phyloP scores from a whole-genome alignment of 2,329 filamentous ascomycete genomes.

The Clonostachys byssicola region DNA sequence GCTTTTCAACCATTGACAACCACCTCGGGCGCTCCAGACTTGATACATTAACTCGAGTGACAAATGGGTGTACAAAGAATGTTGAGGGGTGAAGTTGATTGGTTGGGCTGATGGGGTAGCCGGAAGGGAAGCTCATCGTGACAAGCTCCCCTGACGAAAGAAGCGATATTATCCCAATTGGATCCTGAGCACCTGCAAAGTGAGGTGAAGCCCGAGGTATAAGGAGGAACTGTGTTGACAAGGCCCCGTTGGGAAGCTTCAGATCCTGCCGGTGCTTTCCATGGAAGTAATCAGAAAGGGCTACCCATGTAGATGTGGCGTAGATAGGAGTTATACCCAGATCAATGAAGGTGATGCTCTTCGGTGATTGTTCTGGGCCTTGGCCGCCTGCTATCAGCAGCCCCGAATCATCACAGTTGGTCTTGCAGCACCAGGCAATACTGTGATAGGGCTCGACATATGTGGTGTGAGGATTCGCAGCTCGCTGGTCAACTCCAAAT shows the following conservation, averaged over 20 bases:
- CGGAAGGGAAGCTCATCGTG: slow-evolving; percentile 88
- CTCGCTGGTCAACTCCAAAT: slow-evolving; percentile 67
- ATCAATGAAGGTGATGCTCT: slow-evolving; percentile 85
- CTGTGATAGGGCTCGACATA: slow-evolving; percentile 72
- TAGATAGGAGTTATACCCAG: slow-evolving; percentile 86
- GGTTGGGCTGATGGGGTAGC: slow-evolving; percentile 84
- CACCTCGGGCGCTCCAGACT: slow-evolving; percentile 75
- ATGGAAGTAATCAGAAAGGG: slow-evolving; percentile 73
- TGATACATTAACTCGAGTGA: slow-evolving; percentile 68
- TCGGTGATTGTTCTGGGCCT: slow-evolving; percentile 59
- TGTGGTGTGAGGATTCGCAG: slow-evolving; percentile 16
- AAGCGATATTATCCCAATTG: slow-evolving; percentile 76
- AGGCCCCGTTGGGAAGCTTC: slow-evolving; percentile 71
- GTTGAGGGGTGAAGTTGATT: slow-evolving; percentile 89
- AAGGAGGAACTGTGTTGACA: slow-evolving; percentile 76
- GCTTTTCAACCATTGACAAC: slow-evolving; percentile 85
- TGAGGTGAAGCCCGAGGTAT: slow-evolving; percentile 81
- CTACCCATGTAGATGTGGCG: slow-evolving; percentile 85
- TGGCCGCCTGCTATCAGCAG: slow-evolving; percentile 82
- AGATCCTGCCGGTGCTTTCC: slow-evolving; percentile 71
- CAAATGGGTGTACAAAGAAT: slow-evolving; percentile 86
- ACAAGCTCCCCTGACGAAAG: slow-evolving; percentile 84
- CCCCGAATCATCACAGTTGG: slow-evolving; percentile 89
- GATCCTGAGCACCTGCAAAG: slow-evolving; percentile 84
- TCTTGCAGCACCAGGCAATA: slow-evolving; percentile 90